These are phyloP conservation scores for Castanopsis chinensis DNA, from an alignment of 306 rosid species.

Conservation along the genomic window DNA sequence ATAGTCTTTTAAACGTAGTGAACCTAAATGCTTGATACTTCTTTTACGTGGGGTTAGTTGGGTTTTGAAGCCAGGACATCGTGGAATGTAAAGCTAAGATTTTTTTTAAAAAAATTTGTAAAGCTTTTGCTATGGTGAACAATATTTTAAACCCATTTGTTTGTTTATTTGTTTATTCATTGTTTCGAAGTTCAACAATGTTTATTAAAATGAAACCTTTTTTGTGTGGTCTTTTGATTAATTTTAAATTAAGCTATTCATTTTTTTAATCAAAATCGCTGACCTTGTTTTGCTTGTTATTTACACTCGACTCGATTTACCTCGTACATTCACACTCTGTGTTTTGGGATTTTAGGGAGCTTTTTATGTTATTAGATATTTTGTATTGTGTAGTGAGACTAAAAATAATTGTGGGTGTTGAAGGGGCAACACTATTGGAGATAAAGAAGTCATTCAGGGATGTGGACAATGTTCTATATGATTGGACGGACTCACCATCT, in stretches of 20 bases:
- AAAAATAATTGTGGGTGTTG: slow-evolving; percentile 16
- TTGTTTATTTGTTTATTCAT: background rate
- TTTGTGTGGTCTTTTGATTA: too few species aligned
- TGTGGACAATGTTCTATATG: slow-evolving; percentile 83
- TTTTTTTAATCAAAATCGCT: background rate
- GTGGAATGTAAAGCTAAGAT: background rate
- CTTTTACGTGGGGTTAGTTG: slow-evolving; percentile 18
- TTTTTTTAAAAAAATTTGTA: background rate
- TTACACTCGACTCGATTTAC: background rate
- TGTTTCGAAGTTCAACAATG: background rate
- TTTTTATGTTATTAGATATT: background rate
- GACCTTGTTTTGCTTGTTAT: background rate
- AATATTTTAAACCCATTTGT: background rate
- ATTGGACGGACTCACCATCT: slow-evolving; percentile 81
- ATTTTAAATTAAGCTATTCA: background rate
- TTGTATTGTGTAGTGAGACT: background rate
- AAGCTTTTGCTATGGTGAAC: background rate
- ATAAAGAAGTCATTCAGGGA: slow-evolving; percentile 91
- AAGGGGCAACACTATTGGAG: slow-evolving; percentile 78
- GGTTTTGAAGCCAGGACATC: background rate
- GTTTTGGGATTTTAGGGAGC: background rate
- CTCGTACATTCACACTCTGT: background rate
- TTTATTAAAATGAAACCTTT: background rate
- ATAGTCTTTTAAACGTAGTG: background rate
- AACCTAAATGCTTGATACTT: slow-evolving; percentile 1